Evolutionary conservation across 176 grass and related monocot genomes (phyloP), one percentile per base, ranked within the genome.

Genomic region (Chloris gayana): DNA sequence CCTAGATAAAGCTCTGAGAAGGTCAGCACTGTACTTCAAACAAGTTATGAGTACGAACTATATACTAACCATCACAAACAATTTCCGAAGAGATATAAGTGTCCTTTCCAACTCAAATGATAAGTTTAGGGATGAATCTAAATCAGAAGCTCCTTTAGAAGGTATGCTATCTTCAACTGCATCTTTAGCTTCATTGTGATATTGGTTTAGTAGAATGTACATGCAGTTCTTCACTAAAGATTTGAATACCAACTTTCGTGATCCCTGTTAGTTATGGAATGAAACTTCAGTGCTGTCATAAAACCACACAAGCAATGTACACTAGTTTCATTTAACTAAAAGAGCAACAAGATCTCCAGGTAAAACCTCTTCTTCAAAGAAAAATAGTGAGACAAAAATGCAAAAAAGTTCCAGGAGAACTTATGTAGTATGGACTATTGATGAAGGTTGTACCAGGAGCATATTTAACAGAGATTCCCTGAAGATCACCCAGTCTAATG

Each of bases 171-270:
- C 78, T 86, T 88, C 79, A 56, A 71, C 12, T 60, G 32, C 79
- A 56, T 82, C 84, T 85, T 39, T 32, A 22, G 69, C 64, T 81
- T 84, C 75, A 67, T 54, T 80, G 67, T 76, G 61, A 76, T 86
- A 80, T 54, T 77, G 81, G 76, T 74, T 94, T 38, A 84, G 85
- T 67, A 92, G 63, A 82, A 92, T 73, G 24, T 32, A 81, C 64
- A 94, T 92, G 81, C 87, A 94, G 72, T 85, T 87, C 80, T 87
- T 92, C 34, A 92, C 83, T 22, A 98, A 88, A 61, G 63, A 78
- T 88, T 94, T 98, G 60, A 92, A 87, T 25, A 85, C 75, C 21
- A 94, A 10, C 42, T 85, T 94, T 63, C 87, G 72, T 61, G 92
- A 94, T 73, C 74, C 89, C 95, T 98, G 83, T 73, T 67, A 77